Evolutionary conservation across 768 basidiomycete species (phyloP).

Genomic region (Lactarius sanguifluus): DNA sequence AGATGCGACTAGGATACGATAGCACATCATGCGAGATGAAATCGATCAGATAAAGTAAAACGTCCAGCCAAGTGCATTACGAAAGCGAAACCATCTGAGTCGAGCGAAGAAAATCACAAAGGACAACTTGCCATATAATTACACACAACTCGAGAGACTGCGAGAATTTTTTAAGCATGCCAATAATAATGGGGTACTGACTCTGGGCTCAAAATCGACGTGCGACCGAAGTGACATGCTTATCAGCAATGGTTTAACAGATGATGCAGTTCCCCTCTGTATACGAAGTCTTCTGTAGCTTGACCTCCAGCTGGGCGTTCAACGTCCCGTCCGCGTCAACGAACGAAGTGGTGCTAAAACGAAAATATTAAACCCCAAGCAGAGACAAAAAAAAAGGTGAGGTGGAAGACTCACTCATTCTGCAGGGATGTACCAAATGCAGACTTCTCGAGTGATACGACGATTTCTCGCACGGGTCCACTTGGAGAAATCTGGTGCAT

Average conservation of each 20-base stretch:
- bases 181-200: background rate
- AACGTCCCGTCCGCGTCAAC: constrained; percentile 25
- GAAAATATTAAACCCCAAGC: background rate
- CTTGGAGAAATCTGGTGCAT: constrained; percentile 8
- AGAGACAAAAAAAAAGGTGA: background rate
- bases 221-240: background rate
- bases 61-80: background rate
- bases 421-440: constrained; percentile 14
- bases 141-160: background rate
- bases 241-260: constrained; percentile 7
- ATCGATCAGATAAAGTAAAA: background rate
- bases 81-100: background rate
- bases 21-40: constrained; percentile 29
- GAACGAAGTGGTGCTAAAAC: constrained; percentile 17
- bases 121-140: background rate
- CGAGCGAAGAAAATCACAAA: background rate
- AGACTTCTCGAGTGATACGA: constrained; percentile 21
- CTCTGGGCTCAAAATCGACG: background rate
- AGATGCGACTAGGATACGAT: constrained; percentile 60
- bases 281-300: constrained; percentile 18
- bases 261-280: constrained; percentile 24
- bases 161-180: background rate
- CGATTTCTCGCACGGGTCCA: constrained; percentile 15
- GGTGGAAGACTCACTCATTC: constrained; percentile 19
- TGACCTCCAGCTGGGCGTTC: constrained; percentile 27